These are phyloP conservation scores for Trichoderma breve DNA, from an alignment of 2,329 filamentous ascomycete species.

Conservation along the genomic window DNA sequence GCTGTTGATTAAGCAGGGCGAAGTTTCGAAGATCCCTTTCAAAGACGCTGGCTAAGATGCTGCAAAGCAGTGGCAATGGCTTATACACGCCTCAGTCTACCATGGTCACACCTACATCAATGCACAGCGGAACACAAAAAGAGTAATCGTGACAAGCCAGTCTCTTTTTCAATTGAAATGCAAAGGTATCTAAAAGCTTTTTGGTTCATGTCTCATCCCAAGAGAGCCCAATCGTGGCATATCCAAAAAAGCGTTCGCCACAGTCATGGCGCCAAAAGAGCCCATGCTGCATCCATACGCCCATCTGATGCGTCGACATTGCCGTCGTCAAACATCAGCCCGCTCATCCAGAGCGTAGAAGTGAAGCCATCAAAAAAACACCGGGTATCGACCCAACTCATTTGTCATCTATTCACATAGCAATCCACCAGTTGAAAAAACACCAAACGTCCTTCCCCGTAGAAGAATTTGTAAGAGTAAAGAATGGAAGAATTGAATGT, in stretches of 20 bases:
- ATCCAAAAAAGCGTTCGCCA: slow-evolving; percentile 11
- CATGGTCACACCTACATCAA: background rate
- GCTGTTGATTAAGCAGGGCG: background rate
- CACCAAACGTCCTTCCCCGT: slow-evolving; percentile 34
- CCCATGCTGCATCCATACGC: slow-evolving; percentile 12
- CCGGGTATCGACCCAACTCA: slow-evolving; percentile 14
- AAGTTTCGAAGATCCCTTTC: accelerated
- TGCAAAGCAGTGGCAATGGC: background rate
- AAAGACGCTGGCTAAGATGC: background rate
- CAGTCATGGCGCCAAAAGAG: background rate
- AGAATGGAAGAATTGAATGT: slow-evolving; percentile 21
- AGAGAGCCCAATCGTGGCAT: background rate
- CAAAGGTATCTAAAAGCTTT: slow-evolving; percentile 18
- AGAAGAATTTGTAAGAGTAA: slow-evolving; percentile 24
- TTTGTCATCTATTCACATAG: slow-evolving; percentile 18
- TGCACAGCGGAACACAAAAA: background rate
- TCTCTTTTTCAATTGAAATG: slow-evolving; percentile 6
- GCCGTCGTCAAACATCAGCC: slow-evolving; percentile 1
- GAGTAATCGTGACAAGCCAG: background rate
- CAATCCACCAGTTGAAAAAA: slow-evolving; percentile 20
- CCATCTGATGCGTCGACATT: background rate
- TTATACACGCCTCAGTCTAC: background rate
- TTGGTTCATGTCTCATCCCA: slow-evolving; percentile 17
- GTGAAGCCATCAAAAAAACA: slow-evolving; percentile 14
- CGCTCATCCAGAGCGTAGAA: slow-evolving; percentile 19